Evolutionary conservation across 345 rosid species (phyloP).

Genomic region (Reutealis trisperma): DNA sequence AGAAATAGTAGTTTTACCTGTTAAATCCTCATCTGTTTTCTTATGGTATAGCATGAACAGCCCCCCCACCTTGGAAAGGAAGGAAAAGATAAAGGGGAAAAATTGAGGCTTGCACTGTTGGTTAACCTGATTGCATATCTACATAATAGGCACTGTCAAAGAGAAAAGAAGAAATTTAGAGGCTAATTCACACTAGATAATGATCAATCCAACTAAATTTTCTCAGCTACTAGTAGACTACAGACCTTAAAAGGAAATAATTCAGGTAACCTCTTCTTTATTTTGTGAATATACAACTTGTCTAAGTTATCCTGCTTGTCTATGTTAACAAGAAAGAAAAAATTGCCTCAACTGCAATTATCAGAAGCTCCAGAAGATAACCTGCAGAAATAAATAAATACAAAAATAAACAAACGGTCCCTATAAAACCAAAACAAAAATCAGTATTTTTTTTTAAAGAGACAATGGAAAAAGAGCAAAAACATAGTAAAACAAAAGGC

Average conservation of each 20-base stretch:
- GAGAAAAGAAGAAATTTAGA: slow-evolving; percentile 2
- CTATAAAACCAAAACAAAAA: neutral
- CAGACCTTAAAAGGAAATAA: slow-evolving; percentile 26
- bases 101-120: slow-evolving; percentile 5
- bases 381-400: slow-evolving; percentile 21
- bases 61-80: neutral
- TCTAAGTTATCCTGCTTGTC: slow-evolving; percentile 25
- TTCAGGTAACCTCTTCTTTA: neutral
- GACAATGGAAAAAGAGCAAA: neutral
- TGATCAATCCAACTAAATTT: slow-evolving; percentile 5
- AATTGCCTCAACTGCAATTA: slow-evolving; percentile 3
- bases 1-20: slow-evolving; percentile 17
- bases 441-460: neutral
- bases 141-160: slow-evolving; percentile 31
- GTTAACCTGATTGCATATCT: slow-evolving; percentile 17
- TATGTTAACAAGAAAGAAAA: slow-evolving; percentile 20
- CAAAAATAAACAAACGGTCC: neutral
- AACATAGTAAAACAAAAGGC: neutral
- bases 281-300: slow-evolving; percentile 14
- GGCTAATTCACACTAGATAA: neutral
- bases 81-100: neutral
- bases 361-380: slow-evolving; percentile 17
- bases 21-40: slow-evolving; percentile 14
- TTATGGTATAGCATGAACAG: slow-evolving; percentile 5
- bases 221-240: neutral